Conservation (phyloP, 805 yeast genomes). For the Isabelozyma pseudorhagii region DNA sequence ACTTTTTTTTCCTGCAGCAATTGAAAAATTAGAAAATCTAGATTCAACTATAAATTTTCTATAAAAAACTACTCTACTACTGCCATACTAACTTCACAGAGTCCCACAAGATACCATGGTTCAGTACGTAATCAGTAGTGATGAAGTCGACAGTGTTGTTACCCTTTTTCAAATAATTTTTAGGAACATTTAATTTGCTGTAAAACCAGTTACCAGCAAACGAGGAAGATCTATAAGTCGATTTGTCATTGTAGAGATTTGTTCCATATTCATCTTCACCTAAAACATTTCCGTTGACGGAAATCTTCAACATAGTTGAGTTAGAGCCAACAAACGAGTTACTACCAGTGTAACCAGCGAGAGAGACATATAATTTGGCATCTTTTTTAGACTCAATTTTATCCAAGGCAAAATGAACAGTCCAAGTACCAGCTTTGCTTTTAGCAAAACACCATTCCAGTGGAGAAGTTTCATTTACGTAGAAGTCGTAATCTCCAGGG, state of each 20-base stretch:
- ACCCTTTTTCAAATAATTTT: slow-evolving; percentile 2
- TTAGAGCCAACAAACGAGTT: slow-evolving; percentile 5
- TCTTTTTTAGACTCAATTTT: background rate
- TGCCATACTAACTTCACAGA: slow-evolving; percentile 4
- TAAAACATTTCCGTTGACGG: slow-evolving; percentile 1
- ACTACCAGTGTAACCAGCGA: slow-evolving; percentile 6
- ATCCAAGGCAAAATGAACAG: slow-evolving; percentile 5
- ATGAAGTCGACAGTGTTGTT: slow-evolving; percentile 1
- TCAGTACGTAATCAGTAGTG: slow-evolving; percentile 4
- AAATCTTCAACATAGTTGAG: slow-evolving; percentile 2
- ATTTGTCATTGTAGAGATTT: slow-evolving; percentile 5
- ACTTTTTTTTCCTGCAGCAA: background rate
- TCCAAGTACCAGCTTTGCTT: slow-evolving; percentile 5
- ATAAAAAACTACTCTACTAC: background rate
- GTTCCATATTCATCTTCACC: slow-evolving; percentile 3
- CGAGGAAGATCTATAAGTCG: slow-evolving; percentile 6
- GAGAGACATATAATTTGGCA: slow-evolving; percentile 4
- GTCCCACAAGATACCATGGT: slow-evolving; percentile 7
- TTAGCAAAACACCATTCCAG: slow-evolving; percentile 5
- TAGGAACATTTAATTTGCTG: slow-evolving; percentile 3
- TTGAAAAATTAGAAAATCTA: background rate
- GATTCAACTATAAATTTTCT: background rate
- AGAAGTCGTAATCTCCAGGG: slow-evolving; percentile 6
- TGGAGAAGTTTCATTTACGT: slow-evolving; percentile 4
- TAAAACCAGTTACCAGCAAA: slow-evolving; percentile 7